Evolutionary conservation across 2,329 filamentous ascomycete species (phyloP).

Genomic region (Penicillium psychrosexuale): DNA sequence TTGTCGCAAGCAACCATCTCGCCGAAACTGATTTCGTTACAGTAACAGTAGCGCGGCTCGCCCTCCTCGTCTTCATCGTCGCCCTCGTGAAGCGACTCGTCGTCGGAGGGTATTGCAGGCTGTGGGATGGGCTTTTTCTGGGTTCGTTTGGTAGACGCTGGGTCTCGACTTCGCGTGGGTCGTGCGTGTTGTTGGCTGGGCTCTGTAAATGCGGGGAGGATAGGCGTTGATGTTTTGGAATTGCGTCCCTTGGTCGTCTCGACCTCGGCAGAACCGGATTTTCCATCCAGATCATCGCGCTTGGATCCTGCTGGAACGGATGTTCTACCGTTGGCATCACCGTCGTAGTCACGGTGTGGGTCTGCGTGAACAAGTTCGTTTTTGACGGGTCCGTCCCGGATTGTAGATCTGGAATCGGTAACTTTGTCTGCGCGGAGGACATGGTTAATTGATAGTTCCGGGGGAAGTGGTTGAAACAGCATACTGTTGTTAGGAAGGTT

Average conservation of each 20-base stretch:
- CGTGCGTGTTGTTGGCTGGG: conserved; percentile 32
- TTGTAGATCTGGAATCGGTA: conserved; percentile 52
- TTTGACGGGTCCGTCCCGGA: conserved; percentile 47
- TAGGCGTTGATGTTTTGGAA: conserved; percentile 43
- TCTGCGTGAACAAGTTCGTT: conserved; percentile 37
- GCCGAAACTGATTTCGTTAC: conserved; percentile 74
- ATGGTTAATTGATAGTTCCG: conserved; percentile 22
- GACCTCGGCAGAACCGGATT: conserved; percentile 33
- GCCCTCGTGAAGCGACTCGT: conserved; percentile 45
- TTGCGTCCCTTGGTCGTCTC: conserved; percentile 37
- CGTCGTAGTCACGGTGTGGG: conserved; percentile 29
- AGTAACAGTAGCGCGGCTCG: conserved; percentile 75
- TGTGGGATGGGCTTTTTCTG: conserved; percentile 33
- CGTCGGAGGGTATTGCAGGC: conserved; percentile 36
- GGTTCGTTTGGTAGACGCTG: conserved; percentile 35
- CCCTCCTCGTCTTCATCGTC: conserved; percentile 65
- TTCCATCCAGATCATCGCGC: conserved; percentile 37
- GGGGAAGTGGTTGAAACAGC: conserved; percentile 32
- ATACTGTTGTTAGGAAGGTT: conserved; percentile 58
- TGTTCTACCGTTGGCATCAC: conserved; percentile 18
- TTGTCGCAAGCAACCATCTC: conserved; percentile 83
- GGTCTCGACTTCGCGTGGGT: conserved; percentile 36
- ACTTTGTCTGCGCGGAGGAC: conserved; percentile 30
- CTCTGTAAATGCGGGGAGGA: conserved; percentile 38
- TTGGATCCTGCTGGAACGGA: conserved; percentile 27